Base-by-base conservation (phyloP, 2,329 filamentous ascomycete genomes). In the Talaromyces marneffei region DNA sequence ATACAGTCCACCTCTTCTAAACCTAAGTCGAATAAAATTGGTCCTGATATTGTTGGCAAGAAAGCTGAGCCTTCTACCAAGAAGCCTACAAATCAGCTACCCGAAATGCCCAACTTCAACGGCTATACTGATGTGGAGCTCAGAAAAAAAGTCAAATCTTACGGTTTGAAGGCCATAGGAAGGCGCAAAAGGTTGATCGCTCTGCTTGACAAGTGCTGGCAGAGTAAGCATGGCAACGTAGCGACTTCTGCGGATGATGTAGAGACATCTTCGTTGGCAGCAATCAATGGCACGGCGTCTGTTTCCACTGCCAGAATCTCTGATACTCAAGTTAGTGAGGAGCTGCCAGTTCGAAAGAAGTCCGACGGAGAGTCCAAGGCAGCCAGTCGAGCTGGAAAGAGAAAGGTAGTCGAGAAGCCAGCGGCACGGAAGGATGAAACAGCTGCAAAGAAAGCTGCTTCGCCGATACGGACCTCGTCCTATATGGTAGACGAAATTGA, bases 141-240 rank as follows among this genome's bases (percentile, higher is more conserved):
- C 16, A 77, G 84, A 2, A 83, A 80, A 60, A 82, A 88, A 67
- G 76, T 92, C 48, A 76, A 81, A 4, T 78, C 79, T 0, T 91
- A 86, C 68, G 88, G 87, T 0, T 92, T 92, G 74, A 92, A 92
- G 69, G 78, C 86, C 1, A 77, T 92, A 31, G 90, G 87, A 70
- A 84, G 79, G 60, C 82, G 89, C 18, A 79, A 82, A 54, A 84
- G 85, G 8, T 91, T 90, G 87, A 86, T 92, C 63, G 78, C 84
- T 1, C 73, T 91, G 10, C 76, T 92, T 12, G 78, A 89, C 57
- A 83, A 86, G 68, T 92, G 90, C 71, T 92, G 89, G 88, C 75
- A 83, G 65, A 85, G 84, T 61, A 85, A 85, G 69, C 75, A 80
- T 57, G 40, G 25, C 12, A 59, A 48, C n/a, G 14, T 25, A 50